Percentiles rank a stretch among this genome's conserved stretches.
These are phyloP conservation scores for Scheffersomyces segobiensis DNA, from an alignment of 1,139 yeast genomes.

Conservation along the genomic window DNA sequence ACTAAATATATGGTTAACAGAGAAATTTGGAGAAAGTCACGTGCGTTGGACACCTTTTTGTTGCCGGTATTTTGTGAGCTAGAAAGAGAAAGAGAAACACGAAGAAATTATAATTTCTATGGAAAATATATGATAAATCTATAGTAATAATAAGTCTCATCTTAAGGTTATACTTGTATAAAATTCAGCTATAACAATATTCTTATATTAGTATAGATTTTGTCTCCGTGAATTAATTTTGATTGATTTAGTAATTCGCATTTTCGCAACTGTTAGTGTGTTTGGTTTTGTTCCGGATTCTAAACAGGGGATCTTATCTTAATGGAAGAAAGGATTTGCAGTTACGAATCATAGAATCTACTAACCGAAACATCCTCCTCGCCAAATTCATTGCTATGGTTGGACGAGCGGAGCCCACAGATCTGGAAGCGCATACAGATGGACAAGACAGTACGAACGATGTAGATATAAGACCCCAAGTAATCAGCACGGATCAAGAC, in stretches of 20 bases:
- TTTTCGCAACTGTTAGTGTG: neutral
- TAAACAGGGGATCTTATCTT: neutral
- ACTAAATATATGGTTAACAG: neutral
- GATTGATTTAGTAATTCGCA: neutral
- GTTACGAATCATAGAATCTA: no score
- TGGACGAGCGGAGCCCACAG: neutral
- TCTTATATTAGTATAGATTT: neutral
- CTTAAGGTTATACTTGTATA: neutral
- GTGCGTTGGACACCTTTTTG: neutral
- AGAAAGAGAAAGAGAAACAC: no score
- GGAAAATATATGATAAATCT: no score
- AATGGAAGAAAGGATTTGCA: no score
- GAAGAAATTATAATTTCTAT: no score
- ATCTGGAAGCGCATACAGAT: neutral
- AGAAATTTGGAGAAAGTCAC: neutral
- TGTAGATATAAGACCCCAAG: neutral
- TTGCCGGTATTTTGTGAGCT: no score
- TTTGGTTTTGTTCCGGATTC: neutral
- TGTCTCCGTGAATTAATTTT: neutral
- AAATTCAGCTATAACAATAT: no score
- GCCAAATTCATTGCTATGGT: neutral
- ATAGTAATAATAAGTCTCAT: no score
- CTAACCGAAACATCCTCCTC: neutral
- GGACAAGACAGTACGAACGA: neutral
- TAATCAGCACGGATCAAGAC: neutral